These are phyloP conservation scores for Aspergillus leporis DNA, from an alignment of 495 filamentous ascomycete species.

Conservation along the genomic window DNA sequence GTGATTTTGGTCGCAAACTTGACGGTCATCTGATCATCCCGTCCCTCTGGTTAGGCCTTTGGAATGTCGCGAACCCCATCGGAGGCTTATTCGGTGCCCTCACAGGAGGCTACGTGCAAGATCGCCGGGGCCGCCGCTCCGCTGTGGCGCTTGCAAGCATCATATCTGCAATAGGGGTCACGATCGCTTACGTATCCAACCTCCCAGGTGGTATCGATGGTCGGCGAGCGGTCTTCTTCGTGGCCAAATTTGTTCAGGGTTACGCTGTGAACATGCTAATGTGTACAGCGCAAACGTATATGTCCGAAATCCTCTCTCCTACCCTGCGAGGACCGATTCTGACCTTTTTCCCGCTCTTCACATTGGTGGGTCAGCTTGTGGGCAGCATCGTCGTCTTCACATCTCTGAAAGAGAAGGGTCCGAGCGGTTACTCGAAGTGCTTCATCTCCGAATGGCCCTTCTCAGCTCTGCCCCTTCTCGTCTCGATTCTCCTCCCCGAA, in stretches of 20 bases:
- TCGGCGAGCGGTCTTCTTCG: slow-evolving; percentile 34
- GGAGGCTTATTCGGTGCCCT: slow-evolving; percentile 45
- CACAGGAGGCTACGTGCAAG: slow-evolving; percentile 40
- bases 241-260: slow-evolving; percentile 40
- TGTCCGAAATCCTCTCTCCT: slow-evolving; percentile 45
- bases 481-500: slow-evolving; percentile 73
- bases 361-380: slow-evolving; percentile 44
- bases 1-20: slow-evolving; percentile 34
- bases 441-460: slow-evolving; percentile 40
- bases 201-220: slow-evolving; percentile 25
- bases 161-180: slow-evolving; percentile 40
- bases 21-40: slow-evolving; percentile 44
- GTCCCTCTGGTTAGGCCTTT: slow-evolving; percentile 48
- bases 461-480: slow-evolving; percentile 51
- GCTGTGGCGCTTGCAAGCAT: slow-evolving; percentile 36
- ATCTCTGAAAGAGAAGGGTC: slow-evolving; percentile 18
- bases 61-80: slow-evolving; percentile 40
- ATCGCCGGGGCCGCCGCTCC: slow-evolving; percentile 40
- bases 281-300: slow-evolving; percentile 46
- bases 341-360: slow-evolving; percentile 47
- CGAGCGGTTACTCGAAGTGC: slow-evolving; percentile 26
- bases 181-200: slow-evolving; percentile 36
- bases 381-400: slow-evolving; percentile 43
- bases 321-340: slow-evolving; percentile 44
- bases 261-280: slow-evolving; percentile 42